These are phyloP conservation scores for Nyssa sinensis DNA, from an alignment of 148 eudicot genomes.

Conservation along the genomic window DNA sequence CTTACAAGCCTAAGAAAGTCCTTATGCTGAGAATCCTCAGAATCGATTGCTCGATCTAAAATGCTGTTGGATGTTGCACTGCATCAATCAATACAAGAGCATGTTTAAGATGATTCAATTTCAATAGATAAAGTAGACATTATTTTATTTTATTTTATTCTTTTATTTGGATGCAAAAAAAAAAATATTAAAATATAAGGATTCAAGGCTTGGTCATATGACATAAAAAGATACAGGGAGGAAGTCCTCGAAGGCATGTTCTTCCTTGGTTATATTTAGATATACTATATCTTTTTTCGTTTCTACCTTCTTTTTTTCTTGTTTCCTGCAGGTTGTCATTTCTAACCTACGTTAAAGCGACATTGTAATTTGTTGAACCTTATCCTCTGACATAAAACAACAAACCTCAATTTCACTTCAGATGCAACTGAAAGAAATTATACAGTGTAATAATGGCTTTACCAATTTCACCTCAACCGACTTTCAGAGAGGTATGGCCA, in stretches of 20 bases:
- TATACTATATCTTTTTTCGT: background rate
- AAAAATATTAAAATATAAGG: too few relatives aligned
- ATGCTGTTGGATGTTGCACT: conserved; percentile 48
- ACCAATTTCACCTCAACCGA: too few relatives aligned
- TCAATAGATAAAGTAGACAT: too few relatives aligned
- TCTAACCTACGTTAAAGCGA: background rate
- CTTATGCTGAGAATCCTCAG: conserved; percentile 46
- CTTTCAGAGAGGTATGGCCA: too few relatives aligned
- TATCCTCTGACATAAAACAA: background rate
- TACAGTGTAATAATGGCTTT: too few relatives aligned
- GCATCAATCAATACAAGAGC: background rate
- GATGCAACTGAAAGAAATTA: background rate
- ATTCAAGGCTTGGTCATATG: too few relatives aligned
- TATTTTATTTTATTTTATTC: too few relatives aligned
- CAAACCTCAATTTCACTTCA: background rate
- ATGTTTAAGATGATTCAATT: too few relatives aligned
- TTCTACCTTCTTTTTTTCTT: background rate
- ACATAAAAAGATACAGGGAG: too few relatives aligned
- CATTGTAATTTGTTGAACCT: background rate
- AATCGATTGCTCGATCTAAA: conserved; percentile 47
- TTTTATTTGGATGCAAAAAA: too few relatives aligned
- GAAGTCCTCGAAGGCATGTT: too few relatives aligned
- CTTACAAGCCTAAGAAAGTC: conserved; percentile 65
- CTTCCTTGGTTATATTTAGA: background rate
- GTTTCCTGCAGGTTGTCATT: background rate